These are phyloP conservation scores for Ilyonectria sp. DNA, from an alignment of 2,329 filamentous ascomycete species.

Conservation along the genomic window DNA sequence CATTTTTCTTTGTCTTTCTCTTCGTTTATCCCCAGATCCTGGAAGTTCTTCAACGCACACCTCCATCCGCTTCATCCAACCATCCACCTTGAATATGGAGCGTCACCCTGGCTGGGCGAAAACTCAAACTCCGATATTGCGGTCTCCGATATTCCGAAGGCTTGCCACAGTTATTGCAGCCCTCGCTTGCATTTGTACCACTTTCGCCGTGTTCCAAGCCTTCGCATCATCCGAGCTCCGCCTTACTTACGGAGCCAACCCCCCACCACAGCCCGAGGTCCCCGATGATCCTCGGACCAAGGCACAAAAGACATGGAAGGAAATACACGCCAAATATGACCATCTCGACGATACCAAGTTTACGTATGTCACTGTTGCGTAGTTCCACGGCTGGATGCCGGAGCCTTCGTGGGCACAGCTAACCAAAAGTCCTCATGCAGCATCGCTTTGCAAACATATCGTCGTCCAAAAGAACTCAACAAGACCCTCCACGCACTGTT, in stretches of 20 bases:
- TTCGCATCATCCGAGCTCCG: neutral
- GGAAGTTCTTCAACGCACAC: neutral
- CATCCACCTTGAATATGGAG: neutral
- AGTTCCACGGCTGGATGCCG: neutral
- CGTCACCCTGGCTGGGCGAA: neutral
- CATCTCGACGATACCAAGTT: neutral
- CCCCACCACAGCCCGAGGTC: neutral
- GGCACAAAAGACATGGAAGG: neutral
- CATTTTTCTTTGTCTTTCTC: neutral
- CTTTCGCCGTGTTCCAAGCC: neutral
- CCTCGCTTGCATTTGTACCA: neutral
- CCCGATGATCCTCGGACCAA: neutral
- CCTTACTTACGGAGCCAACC: neutral
- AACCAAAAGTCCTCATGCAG: conserved; percentile 35
- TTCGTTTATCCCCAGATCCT: neutral
- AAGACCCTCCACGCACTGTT: conserved; percentile 48
- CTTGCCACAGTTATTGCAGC: neutral
- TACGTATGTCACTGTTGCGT: neutral
- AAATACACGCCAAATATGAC: neutral
- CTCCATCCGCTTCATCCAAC: neutral
- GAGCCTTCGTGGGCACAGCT: neutral
- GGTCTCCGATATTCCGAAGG: neutral
- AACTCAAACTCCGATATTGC: neutral
- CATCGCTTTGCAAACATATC: conserved; percentile 54
- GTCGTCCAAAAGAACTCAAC: conserved; percentile 51